A percentile compares a stretch with the other conserved stretches of the same genome.
These are phyloP conservation scores for Didymosphaeria variabile DNA, from an alignment of 2,329 filamentous ascomycete genomes.

Conservation along the genomic window DNA sequence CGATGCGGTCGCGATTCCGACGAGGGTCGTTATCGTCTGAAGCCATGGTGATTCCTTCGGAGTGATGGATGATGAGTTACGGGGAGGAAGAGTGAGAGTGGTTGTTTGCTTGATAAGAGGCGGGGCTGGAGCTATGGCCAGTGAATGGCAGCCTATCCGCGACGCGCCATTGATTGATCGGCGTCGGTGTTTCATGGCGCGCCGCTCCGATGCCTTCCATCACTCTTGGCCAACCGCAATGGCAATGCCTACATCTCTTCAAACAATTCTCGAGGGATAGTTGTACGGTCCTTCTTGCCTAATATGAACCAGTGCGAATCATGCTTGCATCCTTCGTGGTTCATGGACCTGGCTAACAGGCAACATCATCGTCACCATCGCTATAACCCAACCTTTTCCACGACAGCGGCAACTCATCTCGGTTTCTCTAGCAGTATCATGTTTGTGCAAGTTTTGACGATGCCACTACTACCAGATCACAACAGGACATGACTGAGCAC, in stretches of 20 bases:
- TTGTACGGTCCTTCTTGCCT: no score
- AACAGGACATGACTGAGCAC: no score
- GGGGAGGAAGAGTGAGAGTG: not conserved
- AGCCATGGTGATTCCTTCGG: constrained; percentile 31
- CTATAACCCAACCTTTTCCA: no score
- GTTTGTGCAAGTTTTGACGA: no score
- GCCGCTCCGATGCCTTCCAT: constrained; percentile 4
- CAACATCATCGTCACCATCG: no score
- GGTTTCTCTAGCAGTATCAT: no score
- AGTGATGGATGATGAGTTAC: constrained; percentile 11
- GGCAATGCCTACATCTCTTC: not conserved
- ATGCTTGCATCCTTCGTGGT: no score
- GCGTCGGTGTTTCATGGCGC: constrained; percentile 10
- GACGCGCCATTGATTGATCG: constrained; percentile 9
- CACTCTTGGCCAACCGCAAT: constrained; percentile 7
- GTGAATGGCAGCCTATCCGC: constrained; percentile 11
- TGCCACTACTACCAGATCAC: no score
- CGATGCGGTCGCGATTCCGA: constrained; percentile 27
- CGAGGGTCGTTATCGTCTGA: constrained; percentile 30
- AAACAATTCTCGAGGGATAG: not conserved
- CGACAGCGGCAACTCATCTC: no score
- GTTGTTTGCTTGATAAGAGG: constrained; percentile 17
- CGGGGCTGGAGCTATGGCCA: constrained; percentile 16
- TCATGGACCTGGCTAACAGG: no score
- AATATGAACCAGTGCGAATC: no score